These are phyloP conservation scores for Pythium rhizo-oryzae DNA, from an alignment of 352 stramenopile species.

Conservation along the genomic window DNA sequence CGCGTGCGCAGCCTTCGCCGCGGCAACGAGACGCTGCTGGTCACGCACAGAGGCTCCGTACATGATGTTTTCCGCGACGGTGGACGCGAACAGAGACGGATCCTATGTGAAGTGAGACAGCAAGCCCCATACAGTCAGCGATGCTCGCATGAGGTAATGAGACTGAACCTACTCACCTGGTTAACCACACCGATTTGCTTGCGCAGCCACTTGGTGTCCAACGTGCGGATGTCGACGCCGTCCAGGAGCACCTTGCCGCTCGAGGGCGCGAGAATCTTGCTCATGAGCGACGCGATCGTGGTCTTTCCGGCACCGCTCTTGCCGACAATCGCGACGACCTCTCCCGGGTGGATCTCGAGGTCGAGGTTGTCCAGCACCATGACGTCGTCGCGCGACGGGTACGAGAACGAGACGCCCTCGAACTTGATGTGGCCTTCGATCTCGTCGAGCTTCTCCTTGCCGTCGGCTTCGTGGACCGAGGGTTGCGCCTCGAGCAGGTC, in stretches of 20 bases:
- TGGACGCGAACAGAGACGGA: constrained; percentile 79
- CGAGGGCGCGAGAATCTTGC: constrained; percentile 71
- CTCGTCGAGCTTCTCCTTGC: constrained; percentile 41
- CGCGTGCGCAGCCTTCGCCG: constrained; percentile 71
- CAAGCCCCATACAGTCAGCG: constrained; percentile 3
- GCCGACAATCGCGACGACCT: constrained; percentile 86
- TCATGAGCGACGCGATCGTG: constrained; percentile 81
- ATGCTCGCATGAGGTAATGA: neutral
- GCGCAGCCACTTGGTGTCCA: constrained; percentile 76
- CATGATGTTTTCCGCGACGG: constrained; percentile 87
- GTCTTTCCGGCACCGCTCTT: constrained; percentile 86
- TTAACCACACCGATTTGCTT: constrained; percentile 90
- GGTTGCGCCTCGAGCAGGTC: constrained; percentile 57
- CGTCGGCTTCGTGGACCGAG: constrained; percentile 32
- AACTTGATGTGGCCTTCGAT: constrained; percentile 78
- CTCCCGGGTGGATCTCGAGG: constrained; percentile 74
- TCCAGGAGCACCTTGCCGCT: constrained; percentile 66
- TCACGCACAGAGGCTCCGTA: constrained; percentile 65
- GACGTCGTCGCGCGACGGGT: constrained; percentile 75
- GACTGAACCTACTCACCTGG: constrained; percentile 32
- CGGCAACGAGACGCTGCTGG: constrained; percentile 55
- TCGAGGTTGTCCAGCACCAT: constrained; percentile 66
- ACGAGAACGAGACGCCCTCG: constrained; percentile 82
- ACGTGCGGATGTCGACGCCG: constrained; percentile 62
- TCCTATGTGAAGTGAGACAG: constrained; percentile 35